Evolutionary conservation across 768 basidiomycete genomes (phyloP).

Genomic region (Amanita rimosa): DNA sequence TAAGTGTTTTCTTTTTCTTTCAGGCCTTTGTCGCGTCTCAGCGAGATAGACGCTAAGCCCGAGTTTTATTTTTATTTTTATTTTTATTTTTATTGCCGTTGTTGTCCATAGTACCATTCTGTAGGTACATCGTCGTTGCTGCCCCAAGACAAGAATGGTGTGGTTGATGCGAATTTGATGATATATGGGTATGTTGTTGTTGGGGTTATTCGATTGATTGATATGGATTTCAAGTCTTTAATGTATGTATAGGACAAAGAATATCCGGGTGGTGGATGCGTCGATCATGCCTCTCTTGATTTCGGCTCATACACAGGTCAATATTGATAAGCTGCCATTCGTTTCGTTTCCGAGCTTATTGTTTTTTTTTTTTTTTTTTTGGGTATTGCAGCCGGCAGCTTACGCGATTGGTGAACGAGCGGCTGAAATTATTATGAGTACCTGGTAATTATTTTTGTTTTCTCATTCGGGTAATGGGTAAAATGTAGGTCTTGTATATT

Average conservation of each 20-base stretch:
- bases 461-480: too few species aligned
- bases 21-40: background rate
- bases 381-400: slow-evolving; percentile 12
- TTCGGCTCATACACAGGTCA: slow-evolving; percentile 23
- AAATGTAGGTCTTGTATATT: too few species aligned
- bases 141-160: slow-evolving; percentile 15
- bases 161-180: slow-evolving; percentile 11
- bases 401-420: slow-evolving; percentile 18
- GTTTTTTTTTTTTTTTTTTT: too few species aligned
- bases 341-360: background rate
- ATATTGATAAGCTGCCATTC: background rate
- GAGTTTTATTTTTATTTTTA: too few species aligned
- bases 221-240: too few species aligned
- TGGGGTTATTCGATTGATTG: background rate
- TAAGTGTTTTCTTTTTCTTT: background rate
- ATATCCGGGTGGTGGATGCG: slow-evolving; percentile 34
- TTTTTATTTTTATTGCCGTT: too few species aligned
- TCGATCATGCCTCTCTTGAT: slow-evolving; percentile 30
- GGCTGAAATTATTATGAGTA: slow-evolving; percentile 10
- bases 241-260: slow-evolving; percentile 18
- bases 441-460: too few species aligned
- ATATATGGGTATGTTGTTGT: slow-evolving; percentile 5
- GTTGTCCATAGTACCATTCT: slow-evolving; percentile 13
- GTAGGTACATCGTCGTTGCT: slow-evolving; percentile 20
- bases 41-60: too few species aligned